phyloP scores from a whole-genome alignment of 768 basidiomycete genomes.

The Clitopilus passeckerianus region DNA sequence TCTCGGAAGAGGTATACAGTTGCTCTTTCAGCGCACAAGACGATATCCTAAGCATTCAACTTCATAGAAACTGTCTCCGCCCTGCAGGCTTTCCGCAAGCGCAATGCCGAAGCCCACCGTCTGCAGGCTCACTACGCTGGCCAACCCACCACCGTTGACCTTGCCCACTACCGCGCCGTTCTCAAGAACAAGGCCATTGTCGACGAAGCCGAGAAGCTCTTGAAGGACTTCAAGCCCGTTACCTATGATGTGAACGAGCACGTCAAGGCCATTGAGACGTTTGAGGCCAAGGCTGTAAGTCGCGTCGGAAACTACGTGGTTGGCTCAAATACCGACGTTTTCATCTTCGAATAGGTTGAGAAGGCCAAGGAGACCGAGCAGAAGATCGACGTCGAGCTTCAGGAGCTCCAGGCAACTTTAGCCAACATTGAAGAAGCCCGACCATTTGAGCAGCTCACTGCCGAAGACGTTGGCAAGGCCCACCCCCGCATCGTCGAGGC shows the following conservation, averaged over 20 bases:
- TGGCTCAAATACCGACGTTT: not conserved
- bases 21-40: not conserved
- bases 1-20: slow-evolving; percentile 75
- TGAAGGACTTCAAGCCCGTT: slow-evolving; percentile 89
- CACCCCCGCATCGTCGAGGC: slow-evolving; percentile 89
- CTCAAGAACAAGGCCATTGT: slow-evolving; percentile 92
- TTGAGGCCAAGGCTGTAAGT: slow-evolving; percentile 89
- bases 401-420: slow-evolving; percentile 87
- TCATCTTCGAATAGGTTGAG: slow-evolving; percentile 49
- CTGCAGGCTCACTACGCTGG: slow-evolving; percentile 55
- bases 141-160: slow-evolving; percentile 82
- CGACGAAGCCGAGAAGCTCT: slow-evolving; percentile 86
- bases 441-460: slow-evolving; percentile 93
- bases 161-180: slow-evolving; percentile 85
- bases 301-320: not conserved
- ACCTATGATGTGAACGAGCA: slow-evolving; percentile 89
- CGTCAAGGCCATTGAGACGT: slow-evolving; percentile 93
- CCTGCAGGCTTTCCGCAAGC: slow-evolving; percentile 95
- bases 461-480: slow-evolving; percentile 85
- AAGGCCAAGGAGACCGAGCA: slow-evolving; percentile 86
- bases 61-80: slow-evolving; percentile 79
- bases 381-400: slow-evolving; percentile 88
- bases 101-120: slow-evolving; percentile 84
- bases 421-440: slow-evolving; percentile 96
- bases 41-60: not conserved